phyloP scores from a whole-genome alignment of 2,329 filamentous ascomycete species.

The Pleoardoris graminearum region DNA sequence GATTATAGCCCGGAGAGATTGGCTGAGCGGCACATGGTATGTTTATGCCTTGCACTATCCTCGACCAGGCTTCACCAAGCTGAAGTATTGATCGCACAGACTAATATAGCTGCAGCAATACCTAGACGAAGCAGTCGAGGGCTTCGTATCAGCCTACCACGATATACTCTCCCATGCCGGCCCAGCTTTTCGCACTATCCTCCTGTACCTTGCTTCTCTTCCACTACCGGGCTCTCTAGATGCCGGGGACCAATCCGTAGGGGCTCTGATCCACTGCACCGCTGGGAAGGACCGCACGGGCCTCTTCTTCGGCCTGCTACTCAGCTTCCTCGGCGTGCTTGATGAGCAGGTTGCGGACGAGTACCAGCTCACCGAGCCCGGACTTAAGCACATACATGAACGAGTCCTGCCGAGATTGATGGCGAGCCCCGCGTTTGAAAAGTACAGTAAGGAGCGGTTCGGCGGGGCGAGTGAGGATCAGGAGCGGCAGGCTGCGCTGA shows the following conservation, averaged over 20 bases:
- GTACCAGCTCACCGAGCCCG: constrained; percentile 68
- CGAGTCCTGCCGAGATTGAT: constrained; percentile 58
- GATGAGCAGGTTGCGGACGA: constrained; percentile 64
- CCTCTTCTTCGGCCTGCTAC: constrained; percentile 67
- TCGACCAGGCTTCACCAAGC: neutral
- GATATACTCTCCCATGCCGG: constrained; percentile 62
- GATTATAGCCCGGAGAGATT: constrained; percentile 67
- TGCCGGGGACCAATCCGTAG: constrained; percentile 34
- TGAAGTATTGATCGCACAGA: neutral
- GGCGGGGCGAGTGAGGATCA: constrained; percentile 17
- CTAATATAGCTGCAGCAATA: constrained; percentile 51
- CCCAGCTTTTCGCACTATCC: constrained; percentile 60
- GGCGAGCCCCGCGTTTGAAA: constrained; percentile 26
- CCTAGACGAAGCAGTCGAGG: constrained; percentile 57
- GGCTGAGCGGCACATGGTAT: constrained; percentile 58
- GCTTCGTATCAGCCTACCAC: constrained; percentile 66
- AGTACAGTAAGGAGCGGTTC: constrained; percentile 25
- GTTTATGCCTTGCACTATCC: neutral
- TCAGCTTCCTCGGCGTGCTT: constrained; percentile 65
- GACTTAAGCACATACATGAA: constrained; percentile 53
- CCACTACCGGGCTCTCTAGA: constrained; percentile 23
- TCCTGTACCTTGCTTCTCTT: constrained; percentile 59
- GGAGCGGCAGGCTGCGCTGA: constrained; percentile 32
- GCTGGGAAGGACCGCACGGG: constrained; percentile 79
- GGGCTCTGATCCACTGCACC: constrained; percentile 72